Evolutionary conservation across 2,329 filamentous ascomycete species (phyloP), one percentile per base, ranked within the genome.

Genomic region (Aspergillus pseudoterreus): DNA sequence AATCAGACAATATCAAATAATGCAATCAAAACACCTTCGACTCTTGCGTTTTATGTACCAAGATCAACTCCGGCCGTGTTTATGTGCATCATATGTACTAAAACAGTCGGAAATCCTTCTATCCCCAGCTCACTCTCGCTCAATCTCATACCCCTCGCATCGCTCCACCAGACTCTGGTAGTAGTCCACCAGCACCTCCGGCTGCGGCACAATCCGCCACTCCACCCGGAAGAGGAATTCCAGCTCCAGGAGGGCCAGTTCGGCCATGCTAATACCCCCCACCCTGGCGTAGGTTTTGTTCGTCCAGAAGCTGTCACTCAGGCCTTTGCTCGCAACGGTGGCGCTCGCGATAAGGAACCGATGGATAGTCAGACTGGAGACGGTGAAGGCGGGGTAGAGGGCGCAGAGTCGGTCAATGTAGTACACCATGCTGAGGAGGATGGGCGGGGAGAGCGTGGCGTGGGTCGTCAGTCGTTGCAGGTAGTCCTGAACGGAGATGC

Each of bases 371-470:
- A 99, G 79, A 43, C 90, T 96, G 68, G 92, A 96, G 61, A 99
- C 95, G 24, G 92, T 96, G 70, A 99, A 99, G 43, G 92, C 88
- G 3, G 90, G 88, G 68, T 96, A 99, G 53, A 95, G 78, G 10
- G 89, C 86, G 71, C 92, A 99, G 19, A 99, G 81, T 30, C 91
- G 86, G 73, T 99, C 94, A 64, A 99, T 97, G 66, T 97, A 99
- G 68, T 95, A 99, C 51, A 99, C 94, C 90, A 99, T 97, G 61
- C 92, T 94, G 33, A 99, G 82, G n/a, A 99, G 80, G 46, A 99
- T 87, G 0, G 94, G 92, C 11, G 94, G 92, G 6, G 90, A 91
- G 3, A 99, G 80, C 0, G 92, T 96, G 22, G 94, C 94, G 69
- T 99, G 94, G 53, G 91, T 90, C 21, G 95, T 94, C 52, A 99